Evolutionary conservation across 169 alveolate species (phyloP).

Genomic region (Miamiensis avidus): DNA sequence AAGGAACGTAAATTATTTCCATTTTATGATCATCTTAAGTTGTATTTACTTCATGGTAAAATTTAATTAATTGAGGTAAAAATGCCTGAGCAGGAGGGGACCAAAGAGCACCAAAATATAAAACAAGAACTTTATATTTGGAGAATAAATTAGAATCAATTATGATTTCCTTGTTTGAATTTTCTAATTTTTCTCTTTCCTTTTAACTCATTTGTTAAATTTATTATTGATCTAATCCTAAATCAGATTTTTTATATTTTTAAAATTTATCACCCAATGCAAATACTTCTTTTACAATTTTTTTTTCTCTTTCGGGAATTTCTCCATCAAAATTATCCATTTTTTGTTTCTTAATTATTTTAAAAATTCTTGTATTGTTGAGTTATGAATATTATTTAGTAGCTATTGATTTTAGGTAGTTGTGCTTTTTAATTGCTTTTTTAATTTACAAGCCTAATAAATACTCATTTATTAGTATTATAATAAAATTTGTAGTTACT

Average conservation of each 20-base stretch:
- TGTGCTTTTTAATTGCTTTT: too few relatives aligned
- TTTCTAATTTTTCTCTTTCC: not conserved
- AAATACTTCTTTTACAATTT: not conserved
- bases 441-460: too few relatives aligned
- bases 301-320: not conserved
- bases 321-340: too few relatives aligned
- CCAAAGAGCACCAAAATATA: not conserved
- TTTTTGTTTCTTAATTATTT: too few relatives aligned
- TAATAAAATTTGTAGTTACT: too few relatives aligned
- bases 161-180: not conserved
- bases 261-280: not conserved
- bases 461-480: too few relatives aligned
- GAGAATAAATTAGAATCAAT: not conserved
- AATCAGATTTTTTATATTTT: not conserved
- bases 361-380: too few relatives aligned
- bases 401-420: too few relatives aligned
- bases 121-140: too few relatives aligned
- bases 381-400: too few relatives aligned
- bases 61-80: not conserved
- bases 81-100: not conserved
- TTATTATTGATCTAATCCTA: not conserved
- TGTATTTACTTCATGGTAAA: not conserved
- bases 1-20: not conserved
- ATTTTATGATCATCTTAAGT: not conserved
- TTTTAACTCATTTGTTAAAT: too few relatives aligned